These are phyloP conservation scores for Moesziomyces parantarcticus DNA, from an alignment of 1,284 basidiomycete genomes.

Conservation along the genomic window DNA sequence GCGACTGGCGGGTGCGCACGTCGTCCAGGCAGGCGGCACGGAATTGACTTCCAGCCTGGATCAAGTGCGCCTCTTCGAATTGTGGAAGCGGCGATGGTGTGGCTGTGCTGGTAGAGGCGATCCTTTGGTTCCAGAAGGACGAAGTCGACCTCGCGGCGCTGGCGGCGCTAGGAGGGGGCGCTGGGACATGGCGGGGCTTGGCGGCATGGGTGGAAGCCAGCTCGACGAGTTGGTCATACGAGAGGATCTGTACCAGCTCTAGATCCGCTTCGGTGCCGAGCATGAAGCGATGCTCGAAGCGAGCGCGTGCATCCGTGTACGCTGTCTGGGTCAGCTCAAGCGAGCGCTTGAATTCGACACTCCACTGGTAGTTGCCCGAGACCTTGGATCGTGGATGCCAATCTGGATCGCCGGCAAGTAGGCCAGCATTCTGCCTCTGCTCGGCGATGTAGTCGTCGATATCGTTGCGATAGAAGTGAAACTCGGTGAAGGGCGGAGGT, in stretches of 20 bases:
- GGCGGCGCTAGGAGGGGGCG: slow-evolving; percentile 1
- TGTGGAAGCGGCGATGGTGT: slow-evolving; percentile 2
- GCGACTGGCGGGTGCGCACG: not conserved
- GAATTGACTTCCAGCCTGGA: slow-evolving; percentile 18
- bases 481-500: slow-evolving; percentile 6
- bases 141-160: not conserved
- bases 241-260: slow-evolving; percentile 11
- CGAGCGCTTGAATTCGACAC: slow-evolving; percentile 12
- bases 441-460: slow-evolving; percentile 36
- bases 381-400: slow-evolving; percentile 10
- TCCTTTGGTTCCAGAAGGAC: slow-evolving; percentile 11
- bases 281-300: slow-evolving; percentile 19
- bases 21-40: slow-evolving; percentile 22
- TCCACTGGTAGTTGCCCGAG: slow-evolving; percentile 23
- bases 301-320: slow-evolving; percentile 28
- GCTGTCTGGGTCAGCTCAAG: slow-evolving; percentile 20
- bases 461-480: slow-evolving; percentile 14
- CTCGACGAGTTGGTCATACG: not conserved
- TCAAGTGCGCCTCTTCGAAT: slow-evolving; percentile 16
- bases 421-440: slow-evolving; percentile 20
- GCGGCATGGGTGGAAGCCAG: slow-evolving; percentile 8
- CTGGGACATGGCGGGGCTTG: slow-evolving; percentile 12
- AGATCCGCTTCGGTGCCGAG: slow-evolving; percentile 18
- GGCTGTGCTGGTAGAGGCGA: not conserved
- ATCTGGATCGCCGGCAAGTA: slow-evolving; percentile 25